Base-by-base conservation (phyloP, 345 rosid species). In the Sapria himalayana region DNA sequence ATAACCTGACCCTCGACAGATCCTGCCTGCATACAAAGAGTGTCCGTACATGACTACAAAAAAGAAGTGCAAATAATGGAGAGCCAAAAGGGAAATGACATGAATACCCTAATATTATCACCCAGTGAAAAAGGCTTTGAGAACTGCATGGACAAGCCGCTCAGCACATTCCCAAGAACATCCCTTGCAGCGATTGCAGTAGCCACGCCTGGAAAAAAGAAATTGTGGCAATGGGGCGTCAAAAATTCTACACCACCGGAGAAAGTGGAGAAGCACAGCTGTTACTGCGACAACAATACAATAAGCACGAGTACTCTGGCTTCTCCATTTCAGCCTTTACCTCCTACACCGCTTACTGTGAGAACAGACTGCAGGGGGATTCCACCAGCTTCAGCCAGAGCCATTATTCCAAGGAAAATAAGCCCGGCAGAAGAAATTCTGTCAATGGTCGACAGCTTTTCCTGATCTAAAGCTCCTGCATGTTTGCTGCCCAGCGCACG, bases 341-440 rank as follows among this genome's bases (percentile, higher is more conserved):
- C 97, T 68, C 97, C 97, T 53, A 86, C 72, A 29, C 97, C 97
- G 63, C 97, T 94, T 43, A 86, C 94, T 2, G 91, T 86, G 60
- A 86, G 55, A 55, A 86, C 56, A 17, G 93, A 86, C 42, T 78
- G 97, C 61, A 86, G 81, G 63, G 97, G 89, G 46, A 86, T 80
- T 15, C 94, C 97, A 64, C 80, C 81, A 3, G 97, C 91, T 73
- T 86, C 94, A 23, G 97, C 85, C 14, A 74, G 65, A 55, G 93
- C 82, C 89, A 81, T 78, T 33, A 62, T 31, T 22, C 92, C 93
- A 39, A 81, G 52, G 27, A 58, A 66, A 66, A 78, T 76, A 22
- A 86, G 62, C 39, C 89, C 94, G 65, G 81, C 64, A 2, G 97
- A 86, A 31, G 94, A 72, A 18, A 81, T 40, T 59, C 55, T 78